Conservation (phyloP, 116 monocot species). For the Zostera marina region DNA sequence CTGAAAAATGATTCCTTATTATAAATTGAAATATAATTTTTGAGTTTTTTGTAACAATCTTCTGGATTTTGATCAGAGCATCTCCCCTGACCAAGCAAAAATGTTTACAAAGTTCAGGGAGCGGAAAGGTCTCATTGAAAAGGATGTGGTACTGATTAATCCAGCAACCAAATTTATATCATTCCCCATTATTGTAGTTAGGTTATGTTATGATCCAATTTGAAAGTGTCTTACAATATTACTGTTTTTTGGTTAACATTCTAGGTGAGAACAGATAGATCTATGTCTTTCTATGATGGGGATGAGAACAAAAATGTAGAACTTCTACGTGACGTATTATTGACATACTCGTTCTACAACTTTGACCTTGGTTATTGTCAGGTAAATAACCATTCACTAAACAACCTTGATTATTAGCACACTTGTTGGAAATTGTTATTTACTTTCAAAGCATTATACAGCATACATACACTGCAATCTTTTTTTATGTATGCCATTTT, state of each 20-base stretch:
- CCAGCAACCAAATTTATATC: neutral
- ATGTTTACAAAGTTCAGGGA: slow-evolving; percentile 93
- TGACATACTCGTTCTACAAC: slow-evolving; percentile 97
- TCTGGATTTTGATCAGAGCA: slow-evolving; percentile 32
- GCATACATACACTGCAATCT: neutral
- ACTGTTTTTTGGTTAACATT: slow-evolving; percentile 13
- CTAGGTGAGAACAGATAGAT: slow-evolving; percentile 91
- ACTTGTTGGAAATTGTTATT: neutral
- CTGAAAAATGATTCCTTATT: neutral
- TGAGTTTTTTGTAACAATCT: neutral
- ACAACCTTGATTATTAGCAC: neutral
- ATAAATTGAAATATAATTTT: neutral
- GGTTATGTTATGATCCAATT: neutral
- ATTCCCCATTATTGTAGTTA: neutral
- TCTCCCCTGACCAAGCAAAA: slow-evolving; percentile 70
- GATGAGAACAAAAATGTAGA: slow-evolving; percentile 83
- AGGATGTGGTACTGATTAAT: slow-evolving; percentile 69
- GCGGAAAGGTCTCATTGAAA: slow-evolving; percentile 86
- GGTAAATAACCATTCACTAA: slow-evolving; percentile 19
- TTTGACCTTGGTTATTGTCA: slow-evolving; percentile 99
- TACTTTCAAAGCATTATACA: no score
- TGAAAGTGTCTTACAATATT: neutral
- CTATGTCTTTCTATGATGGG: slow-evolving; percentile 78
- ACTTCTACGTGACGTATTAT: slow-evolving; percentile 68
- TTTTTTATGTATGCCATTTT: neutral